A percentile compares a stretch with the other conserved stretches of the same genome.
Evolutionary conservation across 2,329 filamentous ascomycete species (phyloP).

Genomic region (Thielaviopsis euricoi): DNA sequence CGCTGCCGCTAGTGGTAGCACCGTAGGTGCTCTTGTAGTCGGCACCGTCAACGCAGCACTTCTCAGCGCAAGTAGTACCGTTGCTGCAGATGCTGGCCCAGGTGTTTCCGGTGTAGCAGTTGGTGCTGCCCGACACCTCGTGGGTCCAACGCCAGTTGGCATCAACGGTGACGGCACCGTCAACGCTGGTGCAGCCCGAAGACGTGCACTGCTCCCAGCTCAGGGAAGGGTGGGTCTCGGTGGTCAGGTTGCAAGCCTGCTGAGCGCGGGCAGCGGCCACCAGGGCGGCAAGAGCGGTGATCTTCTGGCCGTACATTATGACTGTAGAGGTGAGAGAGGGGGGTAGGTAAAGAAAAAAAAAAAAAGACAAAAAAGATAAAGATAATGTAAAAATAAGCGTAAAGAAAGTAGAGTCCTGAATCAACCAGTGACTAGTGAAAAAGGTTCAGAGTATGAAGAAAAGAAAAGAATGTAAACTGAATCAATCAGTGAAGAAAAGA

Average conservation of each 20-base stretch:
- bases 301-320: slow-evolving; percentile 6
- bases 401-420: background rate
- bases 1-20: slow-evolving; percentile 27
- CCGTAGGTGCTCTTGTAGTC: slow-evolving; percentile 29
- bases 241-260: slow-evolving; percentile 22
- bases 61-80: slow-evolving; percentile 24
- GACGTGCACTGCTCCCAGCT: slow-evolving; percentile 28
- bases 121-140: slow-evolving; percentile 22
- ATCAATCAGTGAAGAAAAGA: slow-evolving; percentile 1
- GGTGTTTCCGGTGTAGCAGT: slow-evolving; percentile 31
- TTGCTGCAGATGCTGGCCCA: slow-evolving; percentile 23
- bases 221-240: slow-evolving; percentile 28
- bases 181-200: slow-evolving; percentile 25
- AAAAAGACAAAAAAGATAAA: background rate
- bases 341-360: background rate
- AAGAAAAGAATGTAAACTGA: background rate
- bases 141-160: slow-evolving; percentile 40
- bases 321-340: background rate
- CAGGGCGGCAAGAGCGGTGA: slow-evolving; percentile 14
- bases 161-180: slow-evolving; percentile 31
- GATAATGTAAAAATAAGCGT: background rate
- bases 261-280: slow-evolving; percentile 24
- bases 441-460: background rate
- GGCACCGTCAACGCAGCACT: slow-evolving; percentile 31
- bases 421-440: background rate